These are phyloP conservation scores for Psilocybe cyanescens DNA, from an alignment of 768 basidiomycete genomes.

Conservation along the genomic window DNA sequence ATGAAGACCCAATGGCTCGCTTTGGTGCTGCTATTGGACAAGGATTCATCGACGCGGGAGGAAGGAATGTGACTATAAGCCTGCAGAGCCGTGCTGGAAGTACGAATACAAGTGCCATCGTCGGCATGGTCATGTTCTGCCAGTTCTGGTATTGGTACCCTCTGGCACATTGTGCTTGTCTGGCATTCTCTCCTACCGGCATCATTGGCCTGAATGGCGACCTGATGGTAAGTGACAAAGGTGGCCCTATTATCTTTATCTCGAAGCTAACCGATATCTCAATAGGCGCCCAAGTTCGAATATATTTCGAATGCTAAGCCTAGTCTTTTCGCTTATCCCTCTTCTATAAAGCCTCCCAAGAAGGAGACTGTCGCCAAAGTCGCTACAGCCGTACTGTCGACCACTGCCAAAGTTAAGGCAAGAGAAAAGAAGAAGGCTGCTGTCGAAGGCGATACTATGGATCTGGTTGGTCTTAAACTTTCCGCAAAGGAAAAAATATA, in stretches of 20 bases:
- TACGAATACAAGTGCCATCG: conserved; percentile 90
- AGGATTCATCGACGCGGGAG: conserved; percentile 97
- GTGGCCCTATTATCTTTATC: not conserved
- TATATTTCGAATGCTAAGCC: conserved; percentile 90
- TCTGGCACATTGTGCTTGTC: conserved; percentile 87
- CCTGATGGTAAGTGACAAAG: conserved; percentile 59
- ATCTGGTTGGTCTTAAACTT: conserved; percentile 59
- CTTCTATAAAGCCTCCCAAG: conserved; percentile 84
- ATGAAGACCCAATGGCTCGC: conserved; percentile 98
- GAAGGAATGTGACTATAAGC: conserved; percentile 93
- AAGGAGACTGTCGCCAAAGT: conserved; percentile 93
- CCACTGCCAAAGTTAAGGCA: conserved; percentile 96
- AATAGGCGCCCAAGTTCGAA: conserved; percentile 92
- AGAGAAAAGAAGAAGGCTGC: conserved; percentile 92
- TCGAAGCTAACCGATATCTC: conserved; percentile 11
- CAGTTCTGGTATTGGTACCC: conserved; percentile 99
- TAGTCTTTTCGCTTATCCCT: conserved; percentile 91
- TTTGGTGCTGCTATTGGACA: conserved; percentile 97
- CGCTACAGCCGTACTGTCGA: conserved; percentile 93
- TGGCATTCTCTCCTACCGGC: conserved; percentile 95
- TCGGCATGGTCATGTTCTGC: conserved; percentile 97
- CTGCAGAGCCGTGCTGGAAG: conserved; percentile 93
- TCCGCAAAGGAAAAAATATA: conserved; percentile 17
- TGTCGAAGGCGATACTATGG: conserved; percentile 81
- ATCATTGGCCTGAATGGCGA: conserved; percentile 91